Base-by-base conservation (phyloP, 257 asterid species). In the Solanum tarijense region DNA sequence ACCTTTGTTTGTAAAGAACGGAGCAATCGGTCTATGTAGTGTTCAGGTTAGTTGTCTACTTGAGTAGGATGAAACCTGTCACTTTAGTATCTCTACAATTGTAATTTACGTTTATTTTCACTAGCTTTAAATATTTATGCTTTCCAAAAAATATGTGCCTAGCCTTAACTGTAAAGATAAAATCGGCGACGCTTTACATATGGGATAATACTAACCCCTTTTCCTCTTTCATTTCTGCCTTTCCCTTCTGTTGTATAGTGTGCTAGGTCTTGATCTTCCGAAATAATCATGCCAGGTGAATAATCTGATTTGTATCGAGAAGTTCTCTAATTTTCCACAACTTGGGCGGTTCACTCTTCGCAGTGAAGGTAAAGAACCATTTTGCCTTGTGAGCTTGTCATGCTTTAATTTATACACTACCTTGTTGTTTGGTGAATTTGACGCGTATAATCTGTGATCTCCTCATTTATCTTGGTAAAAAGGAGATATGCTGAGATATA, bases 301-400 rank as follows among this genome's bases (percentile, higher is more conserved):
- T 90, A 94, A 94, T 86, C 7, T 90, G 90, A 97, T 96, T 89
- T 96, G 98, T 88, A 82, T 97, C 6, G 99, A 97, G 90, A 94
- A 94, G 86, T 97, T 94, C 83, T 76, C 93, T 5, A 94, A 96
- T 89, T 94, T 94, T 89, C 87, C 98, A 29, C 99, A 95, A 72
- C 94, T 97, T 84, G 99, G 99, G 66, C 91, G 98, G 89, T 97
- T 97, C 90, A 96, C 99, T 83, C 99, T 95, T 85, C 97, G 98
- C 62, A 93, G 95, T 12, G 99, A 96, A 95, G 99, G 99, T 94
- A 84, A 83, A 86, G 41, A n/a, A 68, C 58, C 55, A 73, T 87
- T 66, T 84, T 20, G 27, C 87, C 71, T 73, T 81, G 46, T 65
- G 25, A 20, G 25, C 18, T n/a, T 41, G 78, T 7, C 79, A 36